Evolutionary conservation across 139 green algal species (phyloP), one percentile per base, ranked within the genome.

Genomic region (Bryopsis sp.): DNA sequence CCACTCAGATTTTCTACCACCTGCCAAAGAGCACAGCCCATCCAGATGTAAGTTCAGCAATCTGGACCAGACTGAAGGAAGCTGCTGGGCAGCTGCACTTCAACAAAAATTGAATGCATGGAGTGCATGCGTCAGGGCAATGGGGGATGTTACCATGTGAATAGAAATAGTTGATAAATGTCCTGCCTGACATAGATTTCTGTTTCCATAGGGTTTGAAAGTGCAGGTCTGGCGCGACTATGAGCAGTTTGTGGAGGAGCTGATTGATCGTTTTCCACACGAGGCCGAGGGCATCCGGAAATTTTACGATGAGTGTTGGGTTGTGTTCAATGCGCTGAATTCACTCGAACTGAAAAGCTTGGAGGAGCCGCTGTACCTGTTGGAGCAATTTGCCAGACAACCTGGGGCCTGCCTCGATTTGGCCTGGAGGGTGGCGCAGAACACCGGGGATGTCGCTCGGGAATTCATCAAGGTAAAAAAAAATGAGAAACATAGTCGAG

Each of bases 241-340:
- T 75, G 86, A 96, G 28, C 76, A 89, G 24, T 98, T 97, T 72
- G 71, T 97, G 0, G 72, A 57, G 0, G 93, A 97, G 77, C 84
- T 98, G 48, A 72, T 63, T 2, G 24, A 64, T 3, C 66, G 63
- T 28, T 98, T 97, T 73, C 92, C 92, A 0, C 84, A 96, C 36
- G 92, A 98, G 68, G 46, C 43, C 5, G 70, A 79, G 19, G 92
- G 92, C 72, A 96, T 97, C 74, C 70, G 72, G 15, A 76, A 72
- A 37, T 97, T 97, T 71, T 98, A 98, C 72, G 91, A 80, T 57
- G 91, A 96, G 71, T 96, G 86, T 81, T 97, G 92, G 92, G 70
- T 59, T 5, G 81, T 91, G 35, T 81, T 82, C 64, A 74, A 81
- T 72, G 24, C 62, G 2, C 68, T 79, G 15, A 79, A 75, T 67